These are phyloP conservation scores for Phytophthora ohioensis DNA, from an alignment of 352 stramenopile species.

Conservation along the genomic window DNA sequence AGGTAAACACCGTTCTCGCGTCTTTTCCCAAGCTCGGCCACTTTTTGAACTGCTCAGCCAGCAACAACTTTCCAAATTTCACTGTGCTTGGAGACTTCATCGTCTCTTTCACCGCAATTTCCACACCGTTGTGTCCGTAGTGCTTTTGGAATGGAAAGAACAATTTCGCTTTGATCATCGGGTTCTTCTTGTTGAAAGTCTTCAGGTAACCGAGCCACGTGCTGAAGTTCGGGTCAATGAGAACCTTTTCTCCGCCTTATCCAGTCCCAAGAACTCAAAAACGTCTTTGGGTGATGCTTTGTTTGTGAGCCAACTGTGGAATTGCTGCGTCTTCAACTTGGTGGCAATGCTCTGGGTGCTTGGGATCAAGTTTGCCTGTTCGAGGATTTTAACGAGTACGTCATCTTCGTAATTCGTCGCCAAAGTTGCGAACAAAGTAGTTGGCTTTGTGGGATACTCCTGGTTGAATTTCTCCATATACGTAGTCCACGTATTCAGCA, in stretches of 20 bases:
- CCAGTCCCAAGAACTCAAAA: background rate
- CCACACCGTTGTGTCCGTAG: too few relatives aligned
- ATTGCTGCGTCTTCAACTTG: conserved; percentile 5
- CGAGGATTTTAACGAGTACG: conserved; percentile 9
- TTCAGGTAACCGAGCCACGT: background rate
- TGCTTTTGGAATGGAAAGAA: too few relatives aligned
- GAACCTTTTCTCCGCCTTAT: background rate
- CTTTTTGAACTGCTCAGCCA: too few relatives aligned
- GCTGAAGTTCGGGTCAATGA: conserved; percentile 3
- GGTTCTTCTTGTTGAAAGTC: conserved; percentile 2
- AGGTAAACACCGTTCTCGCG: too few relatives aligned
- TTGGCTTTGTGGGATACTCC: background rate
- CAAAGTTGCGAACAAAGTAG: conserved; percentile 5
- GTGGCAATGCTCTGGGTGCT: background rate
- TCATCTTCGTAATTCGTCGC: conserved; percentile 1
- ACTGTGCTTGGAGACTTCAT: too few relatives aligned
- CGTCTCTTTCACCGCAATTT: too few relatives aligned
- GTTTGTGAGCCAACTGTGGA: conserved; percentile 4
- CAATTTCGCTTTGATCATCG: background rate
- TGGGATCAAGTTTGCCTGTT: conserved; percentile 1
- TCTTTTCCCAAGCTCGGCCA: too few relatives aligned
- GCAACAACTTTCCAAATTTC: too few relatives aligned
- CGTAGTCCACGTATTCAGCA: background rate
- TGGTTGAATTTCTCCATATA: conserved; percentile 1
- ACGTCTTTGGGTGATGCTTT: background rate